A percentile compares a stretch with the other conserved stretches of the same genome.
These are phyloP conservation scores for Pleurostoma richardsiae DNA, from an alignment of 2,329 filamentous ascomycete species.

Conservation along the genomic window DNA sequence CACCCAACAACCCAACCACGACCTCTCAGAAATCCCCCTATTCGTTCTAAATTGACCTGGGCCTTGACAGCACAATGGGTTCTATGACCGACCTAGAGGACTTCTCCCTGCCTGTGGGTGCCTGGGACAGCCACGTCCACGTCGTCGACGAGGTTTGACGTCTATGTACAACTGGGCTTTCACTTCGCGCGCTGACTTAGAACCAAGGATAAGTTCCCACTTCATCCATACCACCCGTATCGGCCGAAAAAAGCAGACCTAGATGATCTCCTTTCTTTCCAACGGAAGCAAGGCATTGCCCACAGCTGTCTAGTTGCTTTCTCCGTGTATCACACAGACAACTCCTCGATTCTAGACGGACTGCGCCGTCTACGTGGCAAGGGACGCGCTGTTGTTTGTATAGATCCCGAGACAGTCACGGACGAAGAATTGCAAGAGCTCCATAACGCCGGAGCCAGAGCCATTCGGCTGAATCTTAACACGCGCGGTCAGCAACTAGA, in stretches of 20 bases:
- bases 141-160: conserved; percentile 14
- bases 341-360: conserved; percentile 20
- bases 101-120: conserved; percentile 11
- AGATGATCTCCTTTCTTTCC: conserved; percentile 15
- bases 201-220: conserved; percentile 11
- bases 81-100: background rate
- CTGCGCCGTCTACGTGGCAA: conserved; percentile 13
- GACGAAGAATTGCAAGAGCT: conserved; percentile 14
- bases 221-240: conserved; percentile 11
- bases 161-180: conserved; percentile 6
- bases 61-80: background rate
- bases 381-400: conserved; percentile 20
- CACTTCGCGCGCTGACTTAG: conserved; percentile 4
- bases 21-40: no score
- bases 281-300: conserved; percentile 15
- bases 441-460: conserved; percentile 20
- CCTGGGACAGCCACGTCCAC: conserved; percentile 22
- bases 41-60: no score
- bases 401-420: conserved; percentile 16
- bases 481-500: conserved; percentile 14
- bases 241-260: conserved; percentile 12
- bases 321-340: conserved; percentile 23
- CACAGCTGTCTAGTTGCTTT: conserved; percentile 20
- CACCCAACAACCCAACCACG: no score
- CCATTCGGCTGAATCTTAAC: conserved; percentile 22